Conservation (phyloP, 148 eudicot genomes). For the Chenopodium quinoa region DNA sequence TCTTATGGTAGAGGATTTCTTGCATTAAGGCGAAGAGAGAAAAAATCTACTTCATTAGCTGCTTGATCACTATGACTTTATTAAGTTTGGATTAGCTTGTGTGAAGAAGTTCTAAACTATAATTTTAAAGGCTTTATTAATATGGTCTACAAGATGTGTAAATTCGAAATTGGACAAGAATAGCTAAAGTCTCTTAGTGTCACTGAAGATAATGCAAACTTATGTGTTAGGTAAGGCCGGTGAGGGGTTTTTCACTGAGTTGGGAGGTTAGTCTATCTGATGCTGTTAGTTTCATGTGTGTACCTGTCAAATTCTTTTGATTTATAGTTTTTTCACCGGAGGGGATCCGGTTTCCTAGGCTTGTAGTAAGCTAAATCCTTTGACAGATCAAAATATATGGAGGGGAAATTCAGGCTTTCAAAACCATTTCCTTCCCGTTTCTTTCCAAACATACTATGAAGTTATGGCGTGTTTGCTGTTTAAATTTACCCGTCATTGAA, state of each 20-base stretch:
- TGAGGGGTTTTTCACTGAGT: too few relatives aligned
- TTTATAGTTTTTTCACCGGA: not conserved
- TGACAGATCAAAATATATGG: not conserved
- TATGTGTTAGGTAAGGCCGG: too few relatives aligned
- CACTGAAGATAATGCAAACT: too few relatives aligned
- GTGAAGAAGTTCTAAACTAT: not conserved
- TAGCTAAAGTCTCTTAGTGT: not conserved
- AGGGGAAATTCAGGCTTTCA: not conserved
- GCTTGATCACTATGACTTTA: not conserved
- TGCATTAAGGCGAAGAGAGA: too few relatives aligned
- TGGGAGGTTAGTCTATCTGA: too few relatives aligned
- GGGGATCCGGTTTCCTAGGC: not conserved
- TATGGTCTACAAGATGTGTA: not conserved
- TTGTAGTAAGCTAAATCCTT: not conserved
- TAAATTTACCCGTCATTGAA: too few relatives aligned
- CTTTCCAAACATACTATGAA: not conserved
- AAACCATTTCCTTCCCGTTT: too few relatives aligned
- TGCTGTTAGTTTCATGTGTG: not conserved
- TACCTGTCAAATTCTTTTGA: not conserved
- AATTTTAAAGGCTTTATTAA: not conserved
- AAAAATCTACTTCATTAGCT: not conserved
- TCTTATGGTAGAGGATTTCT: not conserved
- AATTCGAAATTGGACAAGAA: not conserved
- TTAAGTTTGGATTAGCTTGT: not conserved
- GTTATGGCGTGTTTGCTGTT: too few relatives aligned